Evolutionary conservation across 2,329 filamentous ascomycete genomes (phyloP), one percentile per base, ranked within the genome.

Genomic region (Diaporthe caulivora): DNA sequence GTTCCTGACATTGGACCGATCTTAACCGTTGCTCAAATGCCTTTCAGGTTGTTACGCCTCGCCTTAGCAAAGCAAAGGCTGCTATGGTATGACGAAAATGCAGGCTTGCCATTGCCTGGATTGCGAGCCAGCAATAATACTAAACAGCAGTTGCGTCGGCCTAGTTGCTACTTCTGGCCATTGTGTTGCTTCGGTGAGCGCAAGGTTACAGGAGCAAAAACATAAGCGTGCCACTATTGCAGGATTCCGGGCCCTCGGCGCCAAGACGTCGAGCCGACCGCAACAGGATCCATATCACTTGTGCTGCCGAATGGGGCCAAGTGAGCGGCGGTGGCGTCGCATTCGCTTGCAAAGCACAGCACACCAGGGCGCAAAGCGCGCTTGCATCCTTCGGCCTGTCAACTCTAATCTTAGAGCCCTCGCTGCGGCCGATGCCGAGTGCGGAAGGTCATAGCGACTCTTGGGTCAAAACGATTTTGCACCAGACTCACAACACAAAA

Each of bases 351-450:
- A 47, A 67, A 67, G 47, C 18, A 26, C 62, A 53, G 31, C 7
- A 37, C 62, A 51, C 47, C 6, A 67, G 47, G 31, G 44, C 62
- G 62, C 62, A 11, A 51, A 40, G 13, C 31, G 44, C 62, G 47
- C 62, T 13, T 62, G 57, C 37, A 53, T 67, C 47, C 62, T 67
- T 34, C 47, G n/a, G 62, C 21, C 42, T 51, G 62, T 67, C 47
- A 67, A 67, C 44, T 67, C 62, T 53, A 53, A 37, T 67, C 62
- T 29, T 53, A 40, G 29, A 37, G 31, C 21, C 47, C n/a, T 34
- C 29, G 24, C 3, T 18, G 44, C 60, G 60, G 60, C 42, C 26
- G 60, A 47, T 49, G 42, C 60, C 60, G 67, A 60, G n/a, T n/a
- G n/a, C n/a, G n/a, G n/a, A n/a, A n/a, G n/a, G n/a, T n/a, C n/a